Evolutionary conservation across 768 basidiomycete genomes (phyloP).

Genomic region (Sistotremastrum suecicum): DNA sequence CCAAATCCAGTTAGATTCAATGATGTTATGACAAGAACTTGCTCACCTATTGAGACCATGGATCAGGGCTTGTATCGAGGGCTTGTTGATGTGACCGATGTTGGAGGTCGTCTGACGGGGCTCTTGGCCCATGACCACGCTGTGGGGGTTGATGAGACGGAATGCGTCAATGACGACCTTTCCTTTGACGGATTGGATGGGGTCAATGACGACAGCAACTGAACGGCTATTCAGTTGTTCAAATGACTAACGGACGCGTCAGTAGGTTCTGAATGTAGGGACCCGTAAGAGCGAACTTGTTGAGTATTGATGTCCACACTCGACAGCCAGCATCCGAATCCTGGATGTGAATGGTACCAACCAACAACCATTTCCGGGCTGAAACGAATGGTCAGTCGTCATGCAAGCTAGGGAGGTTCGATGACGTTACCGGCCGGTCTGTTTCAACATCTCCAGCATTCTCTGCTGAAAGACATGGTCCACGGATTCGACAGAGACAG

Average conservation of each 20-base stretch:
- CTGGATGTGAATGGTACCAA: constrained; percentile 99
- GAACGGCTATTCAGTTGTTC: constrained; percentile 87
- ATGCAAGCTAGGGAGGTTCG: neutral
- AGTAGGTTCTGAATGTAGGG: constrained; percentile 8
- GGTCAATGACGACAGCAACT: constrained; percentile 95
- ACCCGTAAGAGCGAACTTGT: constrained; percentile 37
- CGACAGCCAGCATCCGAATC: constrained; percentile 98
- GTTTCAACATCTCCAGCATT: constrained; percentile 99
- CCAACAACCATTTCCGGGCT: constrained; percentile 97
- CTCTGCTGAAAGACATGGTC: constrained; percentile 98
- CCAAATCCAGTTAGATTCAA: too few relatives aligned
- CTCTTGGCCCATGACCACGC: constrained; percentile 83
- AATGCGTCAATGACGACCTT: constrained; percentile 99
- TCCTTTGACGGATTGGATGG: constrained; percentile 96
- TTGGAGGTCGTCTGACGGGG: constrained; percentile 96
- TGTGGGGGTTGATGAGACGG: constrained; percentile 86
- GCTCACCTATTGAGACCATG: constrained; percentile 68
- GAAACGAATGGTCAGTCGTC: constrained; percentile 4
- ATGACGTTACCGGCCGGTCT: constrained; percentile 75
- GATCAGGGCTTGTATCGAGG: constrained; percentile 96
- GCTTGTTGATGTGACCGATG: constrained; percentile 97
- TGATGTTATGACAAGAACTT: too few relatives aligned
- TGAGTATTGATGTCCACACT: constrained; percentile 99
- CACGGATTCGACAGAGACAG: constrained; percentile 93
- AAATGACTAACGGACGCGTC: constrained; percentile 54